Evolutionary conservation across 2,329 filamentous ascomycete species (phyloP).

Genomic region (Fusarium pilosicola): DNA sequence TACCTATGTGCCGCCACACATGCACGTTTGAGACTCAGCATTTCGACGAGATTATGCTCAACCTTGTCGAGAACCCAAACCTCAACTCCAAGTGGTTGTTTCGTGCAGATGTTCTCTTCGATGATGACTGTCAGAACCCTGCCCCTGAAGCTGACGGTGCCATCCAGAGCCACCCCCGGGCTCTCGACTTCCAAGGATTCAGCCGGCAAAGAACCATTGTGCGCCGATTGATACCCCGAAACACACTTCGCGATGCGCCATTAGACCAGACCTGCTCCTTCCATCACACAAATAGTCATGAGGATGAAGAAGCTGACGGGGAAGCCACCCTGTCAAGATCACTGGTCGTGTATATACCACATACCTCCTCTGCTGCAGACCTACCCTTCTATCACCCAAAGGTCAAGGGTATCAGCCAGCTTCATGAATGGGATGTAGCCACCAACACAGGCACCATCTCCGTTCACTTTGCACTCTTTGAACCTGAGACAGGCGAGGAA

Average conservation of each 20-base stretch:
- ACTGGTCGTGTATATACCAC: conserved; percentile 79
- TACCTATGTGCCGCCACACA: conserved; percentile 62
- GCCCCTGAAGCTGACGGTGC: background rate
- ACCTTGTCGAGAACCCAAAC: conserved; percentile 82
- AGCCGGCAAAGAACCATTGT: conserved; percentile 72
- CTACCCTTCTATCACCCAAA: conserved; percentile 91
- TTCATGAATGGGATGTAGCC: conserved; percentile 71
- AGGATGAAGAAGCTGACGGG: conserved; percentile 21
- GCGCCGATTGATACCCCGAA: conserved; percentile 82
- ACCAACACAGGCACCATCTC: conserved; percentile 61
- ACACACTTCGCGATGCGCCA: conserved; percentile 77
- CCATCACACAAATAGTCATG: conserved; percentile 55
- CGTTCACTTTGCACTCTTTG: conserved; percentile 68
- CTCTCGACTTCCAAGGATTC: conserved; percentile 40
- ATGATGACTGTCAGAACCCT: conserved; percentile 41
- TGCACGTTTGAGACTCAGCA: conserved; percentile 72
- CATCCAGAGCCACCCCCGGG: background rate
- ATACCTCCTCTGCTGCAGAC: conserved; percentile 67
- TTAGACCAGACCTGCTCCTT: conserved; percentile 87
- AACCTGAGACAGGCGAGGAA: conserved; percentile 29
- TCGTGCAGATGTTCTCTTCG: conserved; percentile 75
- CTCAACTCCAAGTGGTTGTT: conserved; percentile 82
- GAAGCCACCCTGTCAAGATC: conserved; percentile 45
- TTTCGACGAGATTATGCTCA: conserved; percentile 76
- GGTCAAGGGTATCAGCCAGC: conserved; percentile 77